Percentiles rank a stretch among this genome's conserved stretches.
Evolutionary conservation across 2,329 filamentous ascomycete genomes (phyloP).

Genomic region (Diaporthe velutina): DNA sequence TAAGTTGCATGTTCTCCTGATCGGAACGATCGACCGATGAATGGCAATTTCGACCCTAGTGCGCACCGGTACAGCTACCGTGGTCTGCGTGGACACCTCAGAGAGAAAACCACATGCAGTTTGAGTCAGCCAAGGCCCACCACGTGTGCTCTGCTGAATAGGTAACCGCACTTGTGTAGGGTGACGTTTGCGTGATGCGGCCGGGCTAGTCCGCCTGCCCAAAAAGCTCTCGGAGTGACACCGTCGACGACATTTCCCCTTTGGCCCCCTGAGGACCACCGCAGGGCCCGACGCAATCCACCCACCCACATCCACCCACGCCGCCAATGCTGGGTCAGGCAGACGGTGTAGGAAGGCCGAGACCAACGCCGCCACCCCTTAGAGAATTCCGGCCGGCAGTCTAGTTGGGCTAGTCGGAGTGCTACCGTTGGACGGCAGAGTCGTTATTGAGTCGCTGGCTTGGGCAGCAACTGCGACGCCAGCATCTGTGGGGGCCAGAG

Average conservation of each 20-base stretch:
- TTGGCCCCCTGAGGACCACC: not conserved
- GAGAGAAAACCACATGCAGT: not conserved
- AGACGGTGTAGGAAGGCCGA: conserved; percentile 13
- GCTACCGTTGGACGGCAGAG: not conserved
- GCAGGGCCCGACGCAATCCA: not conserved
- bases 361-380: not conserved
- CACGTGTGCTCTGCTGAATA: conserved; percentile 21
- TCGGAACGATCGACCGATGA: conserved; percentile 11
- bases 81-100: not conserved
- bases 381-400: not conserved
- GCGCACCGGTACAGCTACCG: not conserved
- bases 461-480: conserved; percentile 24
- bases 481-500: not conserved
- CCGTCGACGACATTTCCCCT: not conserved
- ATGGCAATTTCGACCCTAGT: not conserved
- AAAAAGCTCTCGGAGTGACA: not conserved
- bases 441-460: not conserved
- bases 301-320: conserved; percentile 3
- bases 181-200: conserved; percentile 6
- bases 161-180: conserved; percentile 7
- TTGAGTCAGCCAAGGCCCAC: conserved; percentile 26
- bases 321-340: not conserved
- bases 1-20: conserved; percentile 14
- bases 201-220: not conserved
- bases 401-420: not conserved